Evolutionary conservation across 495 filamentous ascomycete genomes (phyloP).

Genomic region (Tuber melanosporum): DNA sequence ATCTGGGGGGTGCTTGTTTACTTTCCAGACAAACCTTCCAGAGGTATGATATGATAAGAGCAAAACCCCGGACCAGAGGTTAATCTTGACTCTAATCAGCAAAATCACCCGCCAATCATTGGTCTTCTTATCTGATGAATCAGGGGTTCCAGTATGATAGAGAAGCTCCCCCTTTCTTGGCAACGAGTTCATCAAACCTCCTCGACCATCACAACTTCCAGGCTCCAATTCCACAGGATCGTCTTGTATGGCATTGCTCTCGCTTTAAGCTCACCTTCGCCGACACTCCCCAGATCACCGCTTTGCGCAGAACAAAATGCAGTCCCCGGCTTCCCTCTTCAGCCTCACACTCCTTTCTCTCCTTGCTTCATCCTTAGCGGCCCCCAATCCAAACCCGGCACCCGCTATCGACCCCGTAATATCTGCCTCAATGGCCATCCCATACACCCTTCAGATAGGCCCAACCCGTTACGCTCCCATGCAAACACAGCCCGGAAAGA

Average conservation of each 20-base stretch:
- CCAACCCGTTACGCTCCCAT: slow-evolving; percentile 64
- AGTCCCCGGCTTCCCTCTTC: not conserved
- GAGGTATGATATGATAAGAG: not conserved
- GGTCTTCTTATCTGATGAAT: not conserved
- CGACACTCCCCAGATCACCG: not conserved
- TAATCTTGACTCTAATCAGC: not conserved
- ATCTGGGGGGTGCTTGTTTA: slow-evolving; percentile 23
- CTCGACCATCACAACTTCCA: not conserved
- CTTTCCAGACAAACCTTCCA: not conserved
- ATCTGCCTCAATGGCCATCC: slow-evolving; percentile 47
- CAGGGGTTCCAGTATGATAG: not conserved
- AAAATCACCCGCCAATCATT: not conserved
- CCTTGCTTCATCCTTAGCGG: slow-evolving; percentile 29
- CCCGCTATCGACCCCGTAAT: slow-evolving; percentile 25
- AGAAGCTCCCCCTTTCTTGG: not conserved
- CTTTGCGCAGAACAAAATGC: not conserved
- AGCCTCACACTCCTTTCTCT: not conserved
- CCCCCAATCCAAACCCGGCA: slow-evolving; percentile 14
- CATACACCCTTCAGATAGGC: slow-evolving; percentile 60
- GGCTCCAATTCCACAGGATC: not conserved
- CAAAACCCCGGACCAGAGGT: not conserved
- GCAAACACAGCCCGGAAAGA: slow-evolving; percentile 59
- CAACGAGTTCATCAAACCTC: not conserved
- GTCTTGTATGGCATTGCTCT: not conserved
- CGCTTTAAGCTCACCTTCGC: not conserved